Percentiles rank a stretch among this genome's conserved stretches.
phyloP scores from a whole-genome alignment of 1,139 yeast genomes.

The Candida albicans region DNA sequence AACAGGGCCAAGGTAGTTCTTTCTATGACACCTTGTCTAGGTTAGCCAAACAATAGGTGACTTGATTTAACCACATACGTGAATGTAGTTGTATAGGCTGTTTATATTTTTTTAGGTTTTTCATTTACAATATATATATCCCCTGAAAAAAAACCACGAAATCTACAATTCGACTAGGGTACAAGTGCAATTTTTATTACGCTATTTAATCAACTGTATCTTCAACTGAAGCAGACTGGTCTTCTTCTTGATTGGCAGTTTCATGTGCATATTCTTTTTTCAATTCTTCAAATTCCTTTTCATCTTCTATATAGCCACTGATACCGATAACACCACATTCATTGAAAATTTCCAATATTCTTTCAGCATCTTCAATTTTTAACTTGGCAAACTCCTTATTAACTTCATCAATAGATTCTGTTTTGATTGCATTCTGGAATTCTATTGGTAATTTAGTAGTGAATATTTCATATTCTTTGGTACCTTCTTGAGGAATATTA shows the following conservation, averaged over 20 bases:
- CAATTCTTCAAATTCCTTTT: slow-evolving; percentile 65
- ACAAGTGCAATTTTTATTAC: too few relatives aligned
- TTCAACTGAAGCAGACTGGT: slow-evolving; percentile 11
- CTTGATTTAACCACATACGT: too few relatives aligned
- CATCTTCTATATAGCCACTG: slow-evolving; percentile 74
- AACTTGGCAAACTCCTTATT: slow-evolving; percentile 81
- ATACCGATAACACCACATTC: slow-evolving; percentile 84
- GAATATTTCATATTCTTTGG: slow-evolving; percentile 58
- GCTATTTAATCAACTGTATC: slow-evolving; percentile 27
- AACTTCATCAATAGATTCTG: slow-evolving; percentile 72
- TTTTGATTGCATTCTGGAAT: slow-evolving; percentile 75
- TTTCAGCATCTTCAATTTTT: slow-evolving; percentile 79
- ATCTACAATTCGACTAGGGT: too few relatives aligned
- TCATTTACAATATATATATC: slow-evolving; percentile 1
- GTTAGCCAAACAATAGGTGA: slow-evolving; percentile 24
- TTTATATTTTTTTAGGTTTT: not conserved
- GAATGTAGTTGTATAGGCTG: too few relatives aligned
- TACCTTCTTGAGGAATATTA: slow-evolving; percentile 59
- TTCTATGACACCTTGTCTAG: slow-evolving; percentile 43
- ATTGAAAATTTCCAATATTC: slow-evolving; percentile 68
- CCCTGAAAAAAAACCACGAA: not conserved
- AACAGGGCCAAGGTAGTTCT: slow-evolving; percentile 20
- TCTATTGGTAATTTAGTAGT: slow-evolving; percentile 53
- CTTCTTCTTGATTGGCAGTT: slow-evolving; percentile 3
- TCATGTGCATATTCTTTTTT: slow-evolving; percentile 45